Conservation (phyloP, 306 rosid genomes). For the Begonia loranthoides region DNA sequence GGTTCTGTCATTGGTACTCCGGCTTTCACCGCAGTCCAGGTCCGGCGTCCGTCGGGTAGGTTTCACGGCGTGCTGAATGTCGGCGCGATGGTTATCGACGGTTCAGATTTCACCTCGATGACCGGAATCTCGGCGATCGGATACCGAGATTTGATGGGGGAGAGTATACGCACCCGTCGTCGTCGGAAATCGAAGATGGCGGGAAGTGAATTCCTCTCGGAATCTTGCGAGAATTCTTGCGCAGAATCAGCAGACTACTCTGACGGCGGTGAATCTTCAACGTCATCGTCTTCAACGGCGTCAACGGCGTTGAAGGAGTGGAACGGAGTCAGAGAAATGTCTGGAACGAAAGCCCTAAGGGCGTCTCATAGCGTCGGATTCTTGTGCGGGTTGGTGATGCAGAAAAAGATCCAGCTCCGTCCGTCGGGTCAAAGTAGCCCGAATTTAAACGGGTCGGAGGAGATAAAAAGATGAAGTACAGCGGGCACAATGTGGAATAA, state of each 20-base stretch:
- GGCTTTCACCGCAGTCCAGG: slow-evolving; percentile 56
- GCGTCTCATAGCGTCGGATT: slow-evolving; percentile 28
- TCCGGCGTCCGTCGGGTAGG: slow-evolving; percentile 73
- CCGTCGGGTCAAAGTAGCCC: slow-evolving; percentile 11
- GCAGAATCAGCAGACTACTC: slow-evolving; percentile 21
- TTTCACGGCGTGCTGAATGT: slow-evolving; percentile 68
- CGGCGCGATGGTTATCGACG: slow-evolving; percentile 36
- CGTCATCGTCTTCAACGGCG: slow-evolving; percentile 33
- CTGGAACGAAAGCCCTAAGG: slow-evolving; percentile 33
- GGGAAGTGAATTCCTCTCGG: slow-evolving; percentile 4
- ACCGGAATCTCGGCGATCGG: slow-evolving; percentile 42
- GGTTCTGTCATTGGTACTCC: slow-evolving; percentile 20
- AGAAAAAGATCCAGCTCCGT: slow-evolving; percentile 9
- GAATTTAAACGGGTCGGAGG: too few species aligned
- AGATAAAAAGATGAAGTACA: too few species aligned
- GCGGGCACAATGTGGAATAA: too few species aligned
- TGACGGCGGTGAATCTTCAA: slow-evolving; percentile 30
- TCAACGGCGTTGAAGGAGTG: slow-evolving; percentile 38
- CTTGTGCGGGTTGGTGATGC: slow-evolving; percentile 49
- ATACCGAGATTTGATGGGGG: slow-evolving; percentile 58
- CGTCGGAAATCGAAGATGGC: background rate
- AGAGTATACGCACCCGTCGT: slow-evolving; percentile 15
- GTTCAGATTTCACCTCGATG: slow-evolving; percentile 31
- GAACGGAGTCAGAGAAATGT: slow-evolving; percentile 42
- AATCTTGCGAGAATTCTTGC: slow-evolving; percentile 25